A percentile compares a stretch with the other conserved stretches of the same genome.
Evolutionary conservation across 768 basidiomycete genomes (phyloP).

Genomic region (Xerocomus brunneocitrinus): DNA sequence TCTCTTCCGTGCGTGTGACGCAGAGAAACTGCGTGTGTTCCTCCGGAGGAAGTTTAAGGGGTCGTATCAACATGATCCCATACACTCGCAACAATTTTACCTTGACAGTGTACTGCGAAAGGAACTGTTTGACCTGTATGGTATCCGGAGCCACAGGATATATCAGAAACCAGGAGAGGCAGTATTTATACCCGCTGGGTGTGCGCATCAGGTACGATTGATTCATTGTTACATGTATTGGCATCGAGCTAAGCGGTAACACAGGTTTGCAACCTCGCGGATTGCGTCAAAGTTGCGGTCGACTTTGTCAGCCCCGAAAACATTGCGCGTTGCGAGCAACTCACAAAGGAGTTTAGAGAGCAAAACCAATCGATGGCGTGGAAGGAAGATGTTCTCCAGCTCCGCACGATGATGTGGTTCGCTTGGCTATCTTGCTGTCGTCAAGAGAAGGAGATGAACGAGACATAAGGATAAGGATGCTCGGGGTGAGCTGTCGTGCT

Average conservation of each 20-base stretch:
- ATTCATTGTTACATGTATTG: neutral
- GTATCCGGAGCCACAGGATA: conserved; percentile 75
- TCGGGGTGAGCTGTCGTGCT: conserved; percentile 7
- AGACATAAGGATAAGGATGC: conserved; percentile 14
- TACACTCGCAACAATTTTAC: conserved; percentile 88
- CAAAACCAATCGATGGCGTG: conserved; percentile 85
- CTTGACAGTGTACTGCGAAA: conserved; percentile 64
- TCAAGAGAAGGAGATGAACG: conserved; percentile 41
- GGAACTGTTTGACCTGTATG: conserved; percentile 60
- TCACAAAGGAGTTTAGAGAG: conserved; percentile 85
- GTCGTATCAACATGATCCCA: conserved; percentile 68
- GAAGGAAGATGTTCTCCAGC: conserved; percentile 92
- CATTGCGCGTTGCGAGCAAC: conserved; percentile 74
- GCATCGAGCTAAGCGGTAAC: conserved; percentile 4
- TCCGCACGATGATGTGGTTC: conserved; percentile 92
- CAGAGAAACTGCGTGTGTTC: conserved; percentile 72
- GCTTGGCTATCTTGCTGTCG: conserved; percentile 73
- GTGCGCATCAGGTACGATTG: conserved; percentile 73
- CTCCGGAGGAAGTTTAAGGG: conserved; percentile 59
- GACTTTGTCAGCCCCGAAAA: conserved; percentile 97
- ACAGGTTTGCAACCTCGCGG: conserved; percentile 88
- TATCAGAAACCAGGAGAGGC: conserved; percentile 92
- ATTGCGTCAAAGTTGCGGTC: conserved; percentile 92
- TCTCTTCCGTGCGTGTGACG: conserved; percentile 77
- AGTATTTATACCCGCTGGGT: conserved; percentile 93